Base-by-base conservation (phyloP, 805 yeast species). In the Saccharomycopsis babjevae region DNA sequence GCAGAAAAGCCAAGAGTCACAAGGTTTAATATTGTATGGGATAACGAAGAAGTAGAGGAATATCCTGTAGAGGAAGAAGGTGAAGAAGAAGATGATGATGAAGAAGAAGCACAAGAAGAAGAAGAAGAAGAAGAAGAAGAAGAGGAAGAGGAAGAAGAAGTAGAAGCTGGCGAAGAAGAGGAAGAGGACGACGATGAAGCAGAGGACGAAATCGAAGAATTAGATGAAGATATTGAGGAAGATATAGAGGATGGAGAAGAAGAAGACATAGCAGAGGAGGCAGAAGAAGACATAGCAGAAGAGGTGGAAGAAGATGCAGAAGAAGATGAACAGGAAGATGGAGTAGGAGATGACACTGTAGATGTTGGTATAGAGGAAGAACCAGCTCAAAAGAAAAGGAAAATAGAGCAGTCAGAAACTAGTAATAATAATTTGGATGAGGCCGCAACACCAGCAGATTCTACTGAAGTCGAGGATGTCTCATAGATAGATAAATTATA, bases 1-100 rank as follows among this genome's bases (percentile, higher is more conserved):
- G 98, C 98, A 3, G 98, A 94, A 71, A 94, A 94, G 75, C 99
- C 99, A 52, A 80, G 98, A 67, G 99, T 94, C 50, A 94, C 99
- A 6, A 79, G 97, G 65, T 94, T 94, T 74, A 94, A 94, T 72
- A 94, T 94, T 60, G 96, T 91, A 2, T 94, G 99, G 99, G 97
- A 90, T 71, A 88, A 87, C 63, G 90, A 84, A 59, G 81, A 76
- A 62, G 77, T 77, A 5, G 90, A 88, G 58, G 87, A 81, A 67
- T 96, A 93, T 13, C 94, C 94, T 1, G 90, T 86, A 65, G 89
- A 82, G 50, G 85, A 79, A 1, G 85, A 79, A 55, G 80, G 80
- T 30, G 85, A 78, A 1, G 89, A 82, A 8, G 87, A 81, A 15
- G 88, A 83, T n/a, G 83, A 82, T 3, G 88, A 82, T 16, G 87